Percentiles rank a stretch among this genome's conserved stretches.
These are phyloP conservation scores for Zygosaccharomyces kombuchaensis DNA, from an alignment of 805 yeast species.

Conservation along the genomic window DNA sequence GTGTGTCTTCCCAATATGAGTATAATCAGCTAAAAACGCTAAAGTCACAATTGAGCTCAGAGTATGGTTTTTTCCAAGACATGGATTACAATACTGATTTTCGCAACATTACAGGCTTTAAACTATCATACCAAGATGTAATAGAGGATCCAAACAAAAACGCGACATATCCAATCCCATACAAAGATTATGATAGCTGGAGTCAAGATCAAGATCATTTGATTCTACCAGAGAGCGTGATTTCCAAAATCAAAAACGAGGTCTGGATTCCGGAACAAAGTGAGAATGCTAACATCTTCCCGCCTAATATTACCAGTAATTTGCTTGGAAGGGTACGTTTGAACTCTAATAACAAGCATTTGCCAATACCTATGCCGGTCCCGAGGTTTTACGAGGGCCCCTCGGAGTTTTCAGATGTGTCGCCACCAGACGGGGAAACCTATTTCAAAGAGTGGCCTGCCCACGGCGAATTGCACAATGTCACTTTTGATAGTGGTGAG, in stretches of 20 bases:
- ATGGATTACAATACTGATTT: constrained; percentile 50
- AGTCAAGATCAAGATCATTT: constrained; percentile 48
- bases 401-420: constrained; percentile 25
- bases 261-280: constrained; percentile 47
- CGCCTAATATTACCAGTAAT: constrained; percentile 47
- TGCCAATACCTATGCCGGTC: constrained; percentile 32
- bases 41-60: constrained; percentile 35
- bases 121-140: constrained; percentile 59
- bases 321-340: constrained; percentile 41
- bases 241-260: constrained; percentile 39
- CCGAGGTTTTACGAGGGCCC: constrained; percentile 33
- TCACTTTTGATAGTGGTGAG: constrained; percentile 30
- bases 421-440: constrained; percentile 27
- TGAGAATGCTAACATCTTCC: constrained; percentile 28
- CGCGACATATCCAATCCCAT: constrained; percentile 55
- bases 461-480: constrained; percentile 26
- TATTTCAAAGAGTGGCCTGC: constrained; percentile 23
- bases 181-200: constrained; percentile 42
- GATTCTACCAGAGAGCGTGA: constrained; percentile 56
- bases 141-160: constrained; percentile 41
- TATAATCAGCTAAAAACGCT: constrained; percentile 38
- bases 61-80: constrained; percentile 35
- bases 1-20: constrained; percentile 36
- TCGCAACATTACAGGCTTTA: constrained; percentile 71
- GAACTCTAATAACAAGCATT: constrained; percentile 17